Percentiles rank a stretch among this genome's conserved stretches.
These are phyloP conservation scores for Saccharum officinarum DNA, from an alignment of 176 grass and related monocot species.

Conservation along the genomic window DNA sequence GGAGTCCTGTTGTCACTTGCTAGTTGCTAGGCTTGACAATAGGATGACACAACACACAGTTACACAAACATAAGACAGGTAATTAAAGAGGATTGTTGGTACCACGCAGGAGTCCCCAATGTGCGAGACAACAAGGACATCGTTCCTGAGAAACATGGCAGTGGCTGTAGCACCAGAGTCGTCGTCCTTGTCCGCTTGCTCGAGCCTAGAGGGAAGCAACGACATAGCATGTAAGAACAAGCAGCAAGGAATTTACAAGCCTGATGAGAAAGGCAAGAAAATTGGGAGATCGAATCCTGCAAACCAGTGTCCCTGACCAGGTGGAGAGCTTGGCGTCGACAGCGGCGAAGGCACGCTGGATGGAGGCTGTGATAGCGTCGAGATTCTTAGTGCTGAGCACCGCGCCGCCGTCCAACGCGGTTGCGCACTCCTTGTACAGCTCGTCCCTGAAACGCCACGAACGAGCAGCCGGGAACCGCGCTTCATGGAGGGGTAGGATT, in stretches of 20 bases:
- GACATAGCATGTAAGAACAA: neutral
- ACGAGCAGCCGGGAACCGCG: neutral
- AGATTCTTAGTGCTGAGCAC: constrained; percentile 74
- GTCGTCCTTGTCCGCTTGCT: constrained; percentile 55
- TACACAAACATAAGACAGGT: neutral
- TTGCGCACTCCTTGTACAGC: constrained; percentile 83
- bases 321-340: constrained; percentile 66
- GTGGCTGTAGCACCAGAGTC: constrained; percentile 85
- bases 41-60: neutral
- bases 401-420: constrained; percentile 70
- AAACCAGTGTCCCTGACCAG: constrained; percentile 54
- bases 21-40: neutral
- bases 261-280: neutral
- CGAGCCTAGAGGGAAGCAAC: constrained; percentile 59
- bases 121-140: constrained; percentile 86
- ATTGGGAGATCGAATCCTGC: constrained; percentile 7
- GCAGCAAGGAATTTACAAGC: neutral
- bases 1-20: neutral
- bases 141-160: constrained; percentile 75
- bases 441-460: constrained; percentile 66
- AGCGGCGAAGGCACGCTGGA: constrained; percentile 68
- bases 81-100: constrained; percentile 35
- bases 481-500: neutral
- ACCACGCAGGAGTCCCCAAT: constrained; percentile 87
- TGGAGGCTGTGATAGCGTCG: constrained; percentile 60